Conservation (phyloP, 345 rosid genomes). For the Erodium maritimum region DNA sequence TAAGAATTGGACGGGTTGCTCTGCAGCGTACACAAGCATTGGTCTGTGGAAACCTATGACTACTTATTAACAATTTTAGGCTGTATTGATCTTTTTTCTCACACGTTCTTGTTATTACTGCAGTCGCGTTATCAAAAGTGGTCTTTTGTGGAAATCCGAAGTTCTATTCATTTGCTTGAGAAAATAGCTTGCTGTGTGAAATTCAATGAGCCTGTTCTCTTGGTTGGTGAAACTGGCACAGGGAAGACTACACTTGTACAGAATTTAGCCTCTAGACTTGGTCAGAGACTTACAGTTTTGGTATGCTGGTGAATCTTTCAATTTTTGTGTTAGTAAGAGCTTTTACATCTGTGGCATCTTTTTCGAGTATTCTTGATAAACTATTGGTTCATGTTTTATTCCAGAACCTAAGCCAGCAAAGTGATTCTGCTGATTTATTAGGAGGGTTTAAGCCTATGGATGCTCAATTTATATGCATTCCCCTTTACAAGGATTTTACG, state of each 20-base stretch:
- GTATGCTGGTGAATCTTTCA: constrained; percentile 25
- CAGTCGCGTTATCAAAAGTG: constrained; percentile 43
- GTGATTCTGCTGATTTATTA: constrained; percentile 83
- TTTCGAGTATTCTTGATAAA: neutral
- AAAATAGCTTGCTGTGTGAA: constrained; percentile 73
- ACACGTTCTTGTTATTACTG: constrained; percentile 14
- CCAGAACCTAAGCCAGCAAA: constrained; percentile 97
- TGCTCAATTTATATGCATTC: constrained; percentile 51
- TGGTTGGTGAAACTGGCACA: constrained; percentile 99
- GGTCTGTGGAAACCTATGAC: constrained; percentile 25
- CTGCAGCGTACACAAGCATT: constrained; percentile 36
- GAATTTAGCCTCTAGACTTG: constrained; percentile 62
- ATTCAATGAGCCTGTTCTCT: constrained; percentile 82
- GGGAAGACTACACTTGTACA: constrained; percentile 98
- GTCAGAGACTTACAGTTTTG: constrained; percentile 86
- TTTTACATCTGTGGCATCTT: neutral
- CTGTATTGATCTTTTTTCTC: constrained; percentile 5
- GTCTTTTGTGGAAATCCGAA: constrained; percentile 59
- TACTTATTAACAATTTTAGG: constrained; percentile 8
- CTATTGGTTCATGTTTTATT: constrained; percentile 7
- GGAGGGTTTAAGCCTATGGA: constrained; percentile 96
- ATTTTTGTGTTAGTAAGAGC: neutral
- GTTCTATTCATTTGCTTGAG: constrained; percentile 67
- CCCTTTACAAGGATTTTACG: constrained; percentile 58
- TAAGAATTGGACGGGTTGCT: constrained; percentile 66